Base-by-base conservation (phyloP, 2,329 filamentous ascomycete species). In the Verticillium zaregamsianum region DNA sequence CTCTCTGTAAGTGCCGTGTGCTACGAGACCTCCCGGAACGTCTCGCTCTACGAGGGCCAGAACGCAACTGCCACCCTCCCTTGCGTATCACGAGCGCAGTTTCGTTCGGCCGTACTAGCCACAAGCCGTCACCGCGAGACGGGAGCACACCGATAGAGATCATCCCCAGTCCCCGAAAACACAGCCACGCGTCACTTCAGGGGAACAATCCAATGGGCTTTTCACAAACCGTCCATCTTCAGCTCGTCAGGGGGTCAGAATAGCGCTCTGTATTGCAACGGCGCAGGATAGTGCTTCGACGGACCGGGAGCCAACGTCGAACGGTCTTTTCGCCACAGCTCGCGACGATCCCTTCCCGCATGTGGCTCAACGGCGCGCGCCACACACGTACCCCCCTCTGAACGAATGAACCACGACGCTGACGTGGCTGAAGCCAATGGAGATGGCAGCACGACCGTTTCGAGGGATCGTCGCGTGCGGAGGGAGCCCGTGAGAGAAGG, bases 31-130 rank as follows among this genome's bases (percentile, higher is more conserved):
- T 55, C 49, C 31, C 35, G 25, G 28, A 52, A 57, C 63, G 61
- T 57, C 57, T 57, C 37, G 56, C 56, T 25, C 63, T 57, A 56
- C 59, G 55, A 65, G 59, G 62, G 54, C 64, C 62, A 62, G 20
- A 55, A 25, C 55, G 37, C 59, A 59, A 64, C 62, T 60, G 49
- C n/a, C 37, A 39, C 33, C 31, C 32, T 28, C 28, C 33, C 61
- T 52, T 54, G 23, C 17, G 55, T 33, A 20, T 23, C 55, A 33
- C 55, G 23, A 23, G 31, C 14, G 33, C 28, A 12, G 23, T 17
- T 33, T 25, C 15, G 9, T 3, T 57, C 55, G 55, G 31, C 23
- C 17, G 55, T 37, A n/a, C 55, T 57, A n/a, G 33, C 11, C 45
- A 52, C 12, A 52, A 17, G n/a, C 39, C 17, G 39, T 45, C 11